Evolutionary conservation across 176 grass and related monocot genomes (phyloP), one percentile per base, ranked within the genome.

Genomic region (Avena eriantha): DNA sequence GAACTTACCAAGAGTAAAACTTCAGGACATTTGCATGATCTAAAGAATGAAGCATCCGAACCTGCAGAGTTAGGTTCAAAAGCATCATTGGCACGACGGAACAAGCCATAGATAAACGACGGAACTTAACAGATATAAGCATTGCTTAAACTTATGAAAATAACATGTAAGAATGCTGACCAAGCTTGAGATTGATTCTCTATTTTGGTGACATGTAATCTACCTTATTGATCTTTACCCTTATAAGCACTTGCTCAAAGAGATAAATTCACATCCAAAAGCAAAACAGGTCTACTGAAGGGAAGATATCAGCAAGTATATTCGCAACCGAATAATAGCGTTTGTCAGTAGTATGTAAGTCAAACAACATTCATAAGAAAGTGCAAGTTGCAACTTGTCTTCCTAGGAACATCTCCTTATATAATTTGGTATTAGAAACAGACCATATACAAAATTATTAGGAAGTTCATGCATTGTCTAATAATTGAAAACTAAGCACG

Each of bases 31-130:
- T 96, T 63, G 80, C 74, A 88, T 98, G 92, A 85, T 94, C 89
- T 69, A 98, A 69, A 58, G 92, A 94, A 89, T 98, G 86, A 87
- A 98, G 86, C 90, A 98, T 96, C 64, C 92, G 92, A 23, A 98
- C 96, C 96, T 98, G 81, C 68, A 73, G 81, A 86, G 18, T 64
- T 76, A 76, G 75, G 86, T 61, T 74, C 39, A 82, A 86, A 87
- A 83, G 31, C 15, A 84, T 39, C 34, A 71, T 76, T 60, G 48
- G 50, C 29, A 86, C 8, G 65, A 63, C 35, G 34, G 34, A 86
- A 43, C 53, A 55, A 60, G 78, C 23, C 4, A 48, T 76, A 77
- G 50, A 31, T 77, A 39, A 53, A 58, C 29, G 29, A 34, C 29
- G 29, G 29, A 29, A 29, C 2, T 48, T 51, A 82, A 33, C n/a